Evolutionary conservation across 768 basidiomycete species (phyloP), one percentile per base, ranked within the genome.

Genomic region (Mycena olivaceomarginata): DNA sequence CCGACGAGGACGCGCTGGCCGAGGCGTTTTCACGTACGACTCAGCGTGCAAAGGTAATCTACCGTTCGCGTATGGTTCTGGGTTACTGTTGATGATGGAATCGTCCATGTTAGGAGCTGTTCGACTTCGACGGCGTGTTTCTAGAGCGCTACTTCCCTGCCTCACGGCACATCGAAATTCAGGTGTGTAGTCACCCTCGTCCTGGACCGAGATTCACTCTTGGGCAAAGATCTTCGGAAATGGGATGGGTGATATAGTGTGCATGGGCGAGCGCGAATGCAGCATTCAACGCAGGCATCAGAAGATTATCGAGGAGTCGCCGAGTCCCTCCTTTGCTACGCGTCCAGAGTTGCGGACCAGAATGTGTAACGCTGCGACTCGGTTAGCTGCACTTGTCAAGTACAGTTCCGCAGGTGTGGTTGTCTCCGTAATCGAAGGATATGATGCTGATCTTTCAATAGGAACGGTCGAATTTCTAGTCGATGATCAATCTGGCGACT

Each of bases 391-490:
- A 41, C 83, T 80, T 11, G 90, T 94, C 45, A 86, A 87, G 11
- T 94, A 94, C 79, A 86, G 86, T 20, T 94, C 93, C 57, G 92
- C 91, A 68, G 92, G 92, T 92, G 80, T 45, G 81, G 78, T 9
- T 41, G 8, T 20, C 15, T 22, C 63, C 22, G n/a, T 60, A 8
- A 7, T 20, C 59, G 25, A 5, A 43, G 9, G 43, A 40, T 20
- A 40, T 56, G 18, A 0, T 16, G n/a, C 31, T 75, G 22, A 68
- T 62, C 12, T 25, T 31, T 25, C 13, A n/a, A 9, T 78, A 90
- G 94, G 93, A 5, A 94, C 93, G 0, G 89, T 94, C 18, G 94
- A 95, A 80, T 94, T 92, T 81, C 85, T 94, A 7, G 91, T 93
- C 8, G 90, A 93, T 77, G 88, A 92, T 59, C 70, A 84, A 0